Evolutionary conservation across 441 rosid species (phyloP), one percentile per base, ranked within the genome.

Genomic region (Gossypium aridum): DNA sequence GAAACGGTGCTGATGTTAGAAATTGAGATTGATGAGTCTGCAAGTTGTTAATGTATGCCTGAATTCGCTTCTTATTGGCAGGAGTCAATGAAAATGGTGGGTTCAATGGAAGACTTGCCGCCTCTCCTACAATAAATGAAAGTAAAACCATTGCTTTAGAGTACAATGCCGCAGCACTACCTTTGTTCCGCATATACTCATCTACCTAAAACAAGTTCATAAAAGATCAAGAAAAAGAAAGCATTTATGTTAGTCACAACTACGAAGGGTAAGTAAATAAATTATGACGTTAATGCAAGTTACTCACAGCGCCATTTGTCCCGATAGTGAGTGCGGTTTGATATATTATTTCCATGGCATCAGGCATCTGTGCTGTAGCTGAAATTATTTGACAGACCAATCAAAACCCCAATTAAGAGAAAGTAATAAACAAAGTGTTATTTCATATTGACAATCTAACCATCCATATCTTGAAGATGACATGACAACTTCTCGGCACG

Each of bases 281-380:
- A 61, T n/a, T 57, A 57, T 5, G 54, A 45, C 51, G 49, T 45
- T 9, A 8, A 37, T 60, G 55, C 70, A 71, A 47, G 54, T 79
- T 57, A 81, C 93, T 87, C 77, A 91, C 96, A 64, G 87, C 94
- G 19, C 94, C 97, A 51, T 79, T 83, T 74, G 26, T 91, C 80
- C 96, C 98, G 1, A 83, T 64, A 26, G 86, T 71, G 59, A 91
- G 84, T 22, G 92, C 93, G 55, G 77, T 80, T 47, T 85, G 90
- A 75, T 87, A 89, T 78, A 89, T 83, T 64, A 83, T 81, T 73
- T 91, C 93, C 93, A 91, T 91, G 64, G 94, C 93, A 76, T 92
- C 92, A 49, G 96, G 96, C 93, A 92, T 89, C 80, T 88, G 85
- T 51, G 87, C 82, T 70, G 85, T 72, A 72, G 87, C 96, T 89